Evolutionary conservation across 2,329 filamentous ascomycete genomes (phyloP), one percentile per base, ranked within the genome.

Genomic region (Aspergillus intermedius): DNA sequence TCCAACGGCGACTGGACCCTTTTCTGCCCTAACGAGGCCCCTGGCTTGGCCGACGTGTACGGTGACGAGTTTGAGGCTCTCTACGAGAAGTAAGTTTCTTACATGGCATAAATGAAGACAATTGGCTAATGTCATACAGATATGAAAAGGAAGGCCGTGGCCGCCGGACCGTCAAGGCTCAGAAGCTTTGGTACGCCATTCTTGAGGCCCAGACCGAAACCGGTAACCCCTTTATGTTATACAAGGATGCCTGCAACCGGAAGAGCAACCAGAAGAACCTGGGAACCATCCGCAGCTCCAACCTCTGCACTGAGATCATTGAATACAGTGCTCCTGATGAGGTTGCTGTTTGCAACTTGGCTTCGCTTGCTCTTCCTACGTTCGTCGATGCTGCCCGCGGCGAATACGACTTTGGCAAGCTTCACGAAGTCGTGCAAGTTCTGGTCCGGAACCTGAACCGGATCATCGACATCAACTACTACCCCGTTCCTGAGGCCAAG

Each of bases 211-310:
- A 98, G 77, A 97, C 91, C 30, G 93, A 98, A 82, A 98, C 93
- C 42, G 93, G 93, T 61, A 97, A 95, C 74, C 93, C 93, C 44
- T 98, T 95, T 76, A 98, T 98, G 89, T 84, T 97, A 52, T 98
- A 98, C 84, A 98, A 98, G 80, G 93, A 98, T 74, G 81, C 85
- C 65, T 91, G 87, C 83, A 98, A 98, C 82, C 84, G 84, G 71
- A 98, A 98, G 86, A 96, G 91, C 80, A 98, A 98, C 82, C 93
- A 98, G 78, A 97, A 98, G 86, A 98, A 98, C 75, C 80, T 98
- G 28, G 93, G 93, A 58, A 96, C 91, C 54, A 98, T 98, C 63
- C 90, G 90, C 72, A 96, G 89, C 79, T 98, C 93, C 65, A 98
- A 98, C 73, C 80, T 98, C 44, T 98, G 93, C 83, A 97, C 91